Base-by-base conservation (phyloP, 2,329 filamentous ascomycete species). In the Biscogniauxia mediterranea region DNA sequence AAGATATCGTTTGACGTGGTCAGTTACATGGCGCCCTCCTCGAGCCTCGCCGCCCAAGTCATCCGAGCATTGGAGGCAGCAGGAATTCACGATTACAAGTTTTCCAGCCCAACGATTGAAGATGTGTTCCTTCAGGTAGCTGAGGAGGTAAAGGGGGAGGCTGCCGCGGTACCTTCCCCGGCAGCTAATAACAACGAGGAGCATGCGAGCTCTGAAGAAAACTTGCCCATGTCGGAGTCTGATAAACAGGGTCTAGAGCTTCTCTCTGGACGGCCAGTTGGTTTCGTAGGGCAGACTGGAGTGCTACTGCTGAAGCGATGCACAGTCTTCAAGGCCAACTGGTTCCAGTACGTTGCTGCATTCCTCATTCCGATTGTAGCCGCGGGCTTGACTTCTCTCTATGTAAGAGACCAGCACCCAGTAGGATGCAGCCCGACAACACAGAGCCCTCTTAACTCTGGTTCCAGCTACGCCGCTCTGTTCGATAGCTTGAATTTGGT, bases 81-180 rank as follows among this genome's bases (percentile, higher is more conserved):
- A 1, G 86, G 86, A 0, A 82, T 96, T 50, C 81, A 81, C 17
- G 90, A 96, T 61, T 97, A 96, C 73, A 88, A 93, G 61, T 90
- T 97, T 66, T 90, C 90, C 17, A 92, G 92, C 0, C 94, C 93
- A 0, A 96, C 92, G 0, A 93, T 97, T 50, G 94, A 97, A 73
- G 93, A 97, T 67, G 93, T 97, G 0, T 97, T 97, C 75, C 78
- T 97, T 23, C 89, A 91, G 66, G 82, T 97, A 49, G 92, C 93
- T 0, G 91, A 94, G 70, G 93, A 97, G 73, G 84, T 92, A 61
- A 83, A 81, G 60, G 82, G 81, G 5, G 85, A 89, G 65, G 75
- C 38, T 51, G 53, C 64, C 50, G 54, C 62, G 23, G 59, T 52
- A 20, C 60, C 61, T 23, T 32, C 32, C 13, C 55, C 65, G 7